Conservation (phyloP, 805 yeast species). For the Sugiyamaella mastotermitis region DNA sequence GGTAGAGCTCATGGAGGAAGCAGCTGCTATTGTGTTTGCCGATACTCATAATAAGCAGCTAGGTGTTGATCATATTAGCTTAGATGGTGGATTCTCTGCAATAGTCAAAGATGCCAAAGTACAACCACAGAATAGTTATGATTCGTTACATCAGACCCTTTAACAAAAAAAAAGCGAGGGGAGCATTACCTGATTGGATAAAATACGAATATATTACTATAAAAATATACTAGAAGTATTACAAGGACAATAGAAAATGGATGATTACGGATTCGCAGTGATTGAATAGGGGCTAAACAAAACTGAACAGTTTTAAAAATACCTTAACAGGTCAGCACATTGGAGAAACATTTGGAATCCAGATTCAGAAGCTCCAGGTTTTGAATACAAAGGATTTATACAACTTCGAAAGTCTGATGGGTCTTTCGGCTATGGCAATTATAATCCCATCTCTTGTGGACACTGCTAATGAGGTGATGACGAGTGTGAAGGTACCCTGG, state of each 20-base stretch:
- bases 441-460: slow-evolving; percentile 31
- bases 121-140: slow-evolving; percentile 29
- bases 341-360: slow-evolving; percentile 36
- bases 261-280: slow-evolving; percentile 32
- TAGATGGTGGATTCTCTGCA: slow-evolving; percentile 30
- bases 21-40: slow-evolving; percentile 34
- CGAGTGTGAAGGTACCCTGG: slow-evolving; percentile 5
- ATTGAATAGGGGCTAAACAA: slow-evolving; percentile 31
- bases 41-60: slow-evolving; percentile 33
- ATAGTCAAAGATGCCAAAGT: slow-evolving; percentile 35
- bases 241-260: slow-evolving; percentile 36
- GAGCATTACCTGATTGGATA: slow-evolving; percentile 34
- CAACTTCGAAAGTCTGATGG: slow-evolving; percentile 32
- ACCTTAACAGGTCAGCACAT: slow-evolving; percentile 30
- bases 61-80: slow-evolving; percentile 21
- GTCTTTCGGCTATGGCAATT: slow-evolving; percentile 24
- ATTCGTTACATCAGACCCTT: slow-evolving; percentile 2
- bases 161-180: slow-evolving; percentile 30
- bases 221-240: slow-evolving; percentile 30
- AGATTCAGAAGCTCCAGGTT: slow-evolving; percentile 23
- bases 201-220: slow-evolving; percentile 31
- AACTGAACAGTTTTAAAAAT: slow-evolving; percentile 23
- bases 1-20: slow-evolving; percentile 37
- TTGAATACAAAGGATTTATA: slow-evolving; percentile 28
- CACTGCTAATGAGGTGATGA: slow-evolving; percentile 27